Evolutionary conservation across 306 rosid species (phyloP).

Genomic region (Glycine soja): DNA sequence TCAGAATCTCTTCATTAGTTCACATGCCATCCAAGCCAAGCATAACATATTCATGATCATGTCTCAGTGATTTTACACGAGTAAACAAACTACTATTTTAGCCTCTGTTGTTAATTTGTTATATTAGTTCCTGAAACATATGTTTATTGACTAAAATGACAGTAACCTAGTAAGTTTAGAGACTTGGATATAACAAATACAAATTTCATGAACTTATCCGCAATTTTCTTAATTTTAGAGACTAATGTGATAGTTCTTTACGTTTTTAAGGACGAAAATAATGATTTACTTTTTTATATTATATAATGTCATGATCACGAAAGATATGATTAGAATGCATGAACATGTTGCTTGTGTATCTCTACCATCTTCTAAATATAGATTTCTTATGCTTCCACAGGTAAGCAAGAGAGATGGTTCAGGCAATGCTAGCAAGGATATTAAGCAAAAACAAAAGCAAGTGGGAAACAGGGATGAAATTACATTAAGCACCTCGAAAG

Average conservation of each 20-base stretch:
- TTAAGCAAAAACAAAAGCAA: slow-evolving; percentile 53
- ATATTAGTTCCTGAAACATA: background rate
- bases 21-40: slow-evolving; percentile 21
- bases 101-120: background rate
- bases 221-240: too few relatives aligned
- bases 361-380: slow-evolving; percentile 10
- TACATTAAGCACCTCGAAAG: slow-evolving; percentile 41
- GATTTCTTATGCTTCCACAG: slow-evolving; percentile 50
- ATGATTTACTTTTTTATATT: background rate
- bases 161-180: too few relatives aligned
- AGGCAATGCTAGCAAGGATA: slow-evolving; percentile 49
- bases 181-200: too few relatives aligned
- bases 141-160: background rate
- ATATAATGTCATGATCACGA: slow-evolving; percentile 15
- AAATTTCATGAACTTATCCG: too few relatives aligned
- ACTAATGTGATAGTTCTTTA: too few relatives aligned
- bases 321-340: slow-evolving; percentile 23
- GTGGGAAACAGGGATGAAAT: slow-evolving; percentile 46
- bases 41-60: slow-evolving; percentile 5
- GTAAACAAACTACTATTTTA: background rate
- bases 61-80: background rate
- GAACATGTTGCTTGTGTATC: slow-evolving; percentile 7
- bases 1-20: slow-evolving; percentile 15
- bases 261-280: too few relatives aligned
- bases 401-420: slow-evolving; percentile 54